These are phyloP conservation scores for Reticulascus tulasneorum DNA, from an alignment of 2,329 filamentous ascomycete species.

Conservation along the genomic window DNA sequence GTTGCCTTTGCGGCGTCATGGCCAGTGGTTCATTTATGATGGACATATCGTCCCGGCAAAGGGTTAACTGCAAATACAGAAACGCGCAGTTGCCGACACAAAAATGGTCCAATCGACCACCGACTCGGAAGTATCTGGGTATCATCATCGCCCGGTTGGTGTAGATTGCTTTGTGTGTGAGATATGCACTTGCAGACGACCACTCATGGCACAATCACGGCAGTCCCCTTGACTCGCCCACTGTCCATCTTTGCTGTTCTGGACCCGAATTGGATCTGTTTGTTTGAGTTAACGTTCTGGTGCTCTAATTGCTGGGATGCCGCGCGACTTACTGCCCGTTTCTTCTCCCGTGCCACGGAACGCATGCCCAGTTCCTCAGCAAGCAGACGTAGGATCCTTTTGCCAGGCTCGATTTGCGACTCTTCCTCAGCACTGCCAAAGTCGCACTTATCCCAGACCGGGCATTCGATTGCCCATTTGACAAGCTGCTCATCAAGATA, in stretches of 20 bases:
- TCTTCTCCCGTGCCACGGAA: conserved; percentile 78
- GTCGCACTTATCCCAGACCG: conserved; percentile 83
- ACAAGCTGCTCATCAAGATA: conserved; percentile 86
- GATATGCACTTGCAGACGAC: conserved; percentile 5
- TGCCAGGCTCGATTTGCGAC: conserved; percentile 65
- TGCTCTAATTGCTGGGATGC: not conserved
- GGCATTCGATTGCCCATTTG: conserved; percentile 69
- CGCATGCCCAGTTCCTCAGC: conserved; percentile 71
- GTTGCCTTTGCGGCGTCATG: conserved; percentile 61
- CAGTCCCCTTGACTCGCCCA: conserved; percentile 65
- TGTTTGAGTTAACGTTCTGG: not conserved
- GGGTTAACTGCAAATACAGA: conserved; percentile 45
- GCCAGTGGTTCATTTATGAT: conserved; percentile 23
- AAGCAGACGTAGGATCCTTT: conserved; percentile 74
- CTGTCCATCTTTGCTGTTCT: conserved; percentile 80
- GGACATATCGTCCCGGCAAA: conserved; percentile 20
- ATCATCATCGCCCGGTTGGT: conserved; percentile 58
- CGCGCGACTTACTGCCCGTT: conserved; percentile 66
- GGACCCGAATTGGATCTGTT: conserved; percentile 75
- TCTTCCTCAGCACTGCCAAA: conserved; percentile 42
- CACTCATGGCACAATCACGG: conserved; percentile 43
- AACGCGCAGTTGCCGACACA: conserved; percentile 40
- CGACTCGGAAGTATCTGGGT: conserved; percentile 73
- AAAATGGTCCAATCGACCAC: conserved; percentile 20
- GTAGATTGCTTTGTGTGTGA: not conserved